A percentile compares a stretch with the other conserved stretches of the same genome.
phyloP scores from a whole-genome alignment of 495 filamentous ascomycete genomes.

The Collariella sp. region DNA sequence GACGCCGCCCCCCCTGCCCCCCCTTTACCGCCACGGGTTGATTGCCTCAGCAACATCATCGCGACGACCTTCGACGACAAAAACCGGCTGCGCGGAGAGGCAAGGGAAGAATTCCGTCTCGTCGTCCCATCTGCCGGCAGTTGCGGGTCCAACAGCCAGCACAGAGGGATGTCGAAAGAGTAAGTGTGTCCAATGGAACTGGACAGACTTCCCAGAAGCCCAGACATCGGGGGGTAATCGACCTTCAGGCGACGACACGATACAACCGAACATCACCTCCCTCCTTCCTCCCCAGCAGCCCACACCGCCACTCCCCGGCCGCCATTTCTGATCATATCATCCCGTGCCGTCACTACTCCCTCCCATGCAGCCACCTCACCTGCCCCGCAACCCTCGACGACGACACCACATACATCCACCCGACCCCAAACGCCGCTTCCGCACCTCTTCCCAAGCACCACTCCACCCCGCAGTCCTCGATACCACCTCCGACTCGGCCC shows the following conservation, averaged over 20 bases:
- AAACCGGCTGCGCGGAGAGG: conserved; percentile 18
- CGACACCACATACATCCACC: neutral
- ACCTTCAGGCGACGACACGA: conserved; percentile 14
- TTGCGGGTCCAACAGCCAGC: conserved; percentile 1
- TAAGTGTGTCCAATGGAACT: conserved; percentile 31
- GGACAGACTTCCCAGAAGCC: conserved; percentile 26
- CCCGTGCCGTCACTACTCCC: neutral
- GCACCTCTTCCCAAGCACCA: neutral
- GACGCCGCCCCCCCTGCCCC: conserved; percentile 28
- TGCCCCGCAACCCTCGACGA: neutral
- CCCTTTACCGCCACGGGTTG: conserved; percentile 36
- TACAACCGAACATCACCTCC: neutral
- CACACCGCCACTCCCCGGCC: neutral
- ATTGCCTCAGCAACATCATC: conserved; percentile 29
- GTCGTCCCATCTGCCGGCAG: conserved; percentile 21
- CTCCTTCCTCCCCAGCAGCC: conserved; percentile 9
- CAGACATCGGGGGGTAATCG: neutral
- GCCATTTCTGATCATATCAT: neutral
- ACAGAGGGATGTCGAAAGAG: neutral
- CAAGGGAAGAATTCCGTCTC: conserved; percentile 26
- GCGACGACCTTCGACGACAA: conserved; percentile 18
- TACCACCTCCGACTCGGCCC: neutral
- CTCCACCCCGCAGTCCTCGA: neutral
- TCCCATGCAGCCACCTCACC: neutral
- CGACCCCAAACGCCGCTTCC: neutral